Percentiles rank a stretch among this genome's conserved stretches.
phyloP scores from a whole-genome alignment of 2,329 filamentous ascomycete genomes.

The Epichloe coenophiala region DNA sequence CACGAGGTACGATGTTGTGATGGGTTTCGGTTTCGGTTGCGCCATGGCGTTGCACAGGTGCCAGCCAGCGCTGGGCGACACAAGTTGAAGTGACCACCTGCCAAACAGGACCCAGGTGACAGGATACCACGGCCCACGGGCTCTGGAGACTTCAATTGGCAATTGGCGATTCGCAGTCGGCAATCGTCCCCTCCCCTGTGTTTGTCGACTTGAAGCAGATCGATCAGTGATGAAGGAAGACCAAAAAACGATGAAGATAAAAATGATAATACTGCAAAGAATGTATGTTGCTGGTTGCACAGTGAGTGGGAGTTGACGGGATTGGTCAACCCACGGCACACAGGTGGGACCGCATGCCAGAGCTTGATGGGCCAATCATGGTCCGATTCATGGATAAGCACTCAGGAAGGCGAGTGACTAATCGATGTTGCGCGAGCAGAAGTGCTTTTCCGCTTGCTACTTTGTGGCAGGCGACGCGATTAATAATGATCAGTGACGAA shows the following conservation, averaged over 20 bases:
- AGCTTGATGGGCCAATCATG: background rate
- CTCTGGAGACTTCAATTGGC: background rate
- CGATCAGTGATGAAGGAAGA: background rate
- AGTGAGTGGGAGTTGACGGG: background rate
- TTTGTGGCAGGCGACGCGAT: background rate
- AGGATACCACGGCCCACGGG: conserved; percentile 2
- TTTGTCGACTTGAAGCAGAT: background rate
- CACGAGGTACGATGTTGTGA: conserved; percentile 50
- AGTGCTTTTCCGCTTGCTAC: background rate
- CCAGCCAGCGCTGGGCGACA: background rate
- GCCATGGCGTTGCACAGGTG: conserved; percentile 13
- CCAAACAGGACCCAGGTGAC: background rate
- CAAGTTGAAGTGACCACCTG: background rate
- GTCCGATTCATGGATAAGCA: no score
- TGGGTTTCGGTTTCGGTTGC: conserved; percentile 12
- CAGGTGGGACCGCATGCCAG: background rate
- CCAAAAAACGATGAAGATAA: background rate
- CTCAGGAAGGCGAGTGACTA: no score
- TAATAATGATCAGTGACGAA: background rate
- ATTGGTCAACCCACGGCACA: background rate
- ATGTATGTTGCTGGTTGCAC: background rate
- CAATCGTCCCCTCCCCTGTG: background rate
- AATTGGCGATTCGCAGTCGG: background rate
- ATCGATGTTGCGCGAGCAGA: no score
- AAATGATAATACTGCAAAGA: background rate